Conservation (phyloP, 257 asterid genomes). For the Leonotis leonurus region DNA sequence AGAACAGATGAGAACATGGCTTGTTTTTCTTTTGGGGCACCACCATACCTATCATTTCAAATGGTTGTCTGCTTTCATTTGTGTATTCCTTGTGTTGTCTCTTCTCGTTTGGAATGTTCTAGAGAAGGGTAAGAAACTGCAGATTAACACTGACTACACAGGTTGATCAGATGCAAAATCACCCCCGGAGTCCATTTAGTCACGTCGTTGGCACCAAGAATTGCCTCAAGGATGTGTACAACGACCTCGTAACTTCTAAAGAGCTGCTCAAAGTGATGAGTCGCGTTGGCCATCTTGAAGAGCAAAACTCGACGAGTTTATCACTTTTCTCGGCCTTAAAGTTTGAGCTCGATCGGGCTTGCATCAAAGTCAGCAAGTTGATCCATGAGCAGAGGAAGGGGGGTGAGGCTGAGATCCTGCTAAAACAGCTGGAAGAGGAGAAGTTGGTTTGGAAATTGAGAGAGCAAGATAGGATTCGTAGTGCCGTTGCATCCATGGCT, state of each 20-base stretch:
- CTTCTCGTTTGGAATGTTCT: conserved; percentile 6
- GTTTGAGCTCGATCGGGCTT: conserved; percentile 64
- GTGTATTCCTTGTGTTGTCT: background rate
- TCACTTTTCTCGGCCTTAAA: conserved; percentile 70
- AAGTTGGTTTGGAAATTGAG: conserved; percentile 55
- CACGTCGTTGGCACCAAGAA: no score
- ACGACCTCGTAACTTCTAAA: conserved; percentile 64
- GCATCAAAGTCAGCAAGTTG: conserved; percentile 36
- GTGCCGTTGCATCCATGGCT: conserved; percentile 48
- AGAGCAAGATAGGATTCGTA: conserved; percentile 60
- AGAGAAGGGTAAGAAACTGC: background rate
- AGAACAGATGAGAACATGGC: conserved; percentile 29
- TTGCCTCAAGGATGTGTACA: conserved; percentile 58
- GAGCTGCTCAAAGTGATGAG: conserved; percentile 60
- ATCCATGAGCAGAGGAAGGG: conserved; percentile 52
- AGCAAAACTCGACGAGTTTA: conserved; percentile 43
- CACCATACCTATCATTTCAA: conserved; percentile 45
- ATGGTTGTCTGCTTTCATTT: conserved; percentile 29
- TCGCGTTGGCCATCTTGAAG: conserved; percentile 45
- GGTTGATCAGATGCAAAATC: conserved; percentile 43
- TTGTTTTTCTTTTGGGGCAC: conserved; percentile 44
- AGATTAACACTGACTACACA: conserved; percentile 23
- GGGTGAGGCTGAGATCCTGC: conserved; percentile 40
- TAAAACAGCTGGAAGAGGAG: conserved; percentile 62
- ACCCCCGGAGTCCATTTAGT: conserved; percentile 33